Percentiles rank a stretch among this genome's conserved stretches.
phyloP scores from a whole-genome alignment of 2,329 filamentous ascomycete genomes.

The Penicillium sumatraense region DNA sequence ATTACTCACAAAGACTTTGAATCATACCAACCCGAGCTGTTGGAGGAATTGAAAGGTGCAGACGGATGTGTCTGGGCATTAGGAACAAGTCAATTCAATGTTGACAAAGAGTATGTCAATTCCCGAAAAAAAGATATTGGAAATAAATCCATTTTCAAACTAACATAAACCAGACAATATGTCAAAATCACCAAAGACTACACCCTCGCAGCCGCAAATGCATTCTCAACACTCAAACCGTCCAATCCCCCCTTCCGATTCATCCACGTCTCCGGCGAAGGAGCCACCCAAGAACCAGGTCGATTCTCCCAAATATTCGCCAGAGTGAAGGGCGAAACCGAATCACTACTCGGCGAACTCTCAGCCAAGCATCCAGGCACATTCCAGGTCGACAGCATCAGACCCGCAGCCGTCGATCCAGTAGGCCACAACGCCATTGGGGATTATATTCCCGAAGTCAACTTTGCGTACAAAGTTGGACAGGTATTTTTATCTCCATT shows the following conservation, averaged over 20 bases:
- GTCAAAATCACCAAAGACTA: constrained; percentile 70
- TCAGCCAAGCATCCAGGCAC: constrained; percentile 39
- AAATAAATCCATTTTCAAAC: neutral
- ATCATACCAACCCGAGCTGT: constrained; percentile 61
- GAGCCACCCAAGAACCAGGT: constrained; percentile 51
- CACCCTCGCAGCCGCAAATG: constrained; percentile 65
- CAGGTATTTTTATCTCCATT: constrained; percentile 20
- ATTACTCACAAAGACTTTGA: constrained; percentile 71
- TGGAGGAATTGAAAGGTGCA: constrained; percentile 66
- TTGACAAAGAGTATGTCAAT: constrained; percentile 59
- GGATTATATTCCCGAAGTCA: constrained; percentile 36
- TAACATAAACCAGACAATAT: constrained; percentile 57
- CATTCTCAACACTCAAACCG: constrained; percentile 58
- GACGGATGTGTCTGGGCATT: constrained; percentile 75
- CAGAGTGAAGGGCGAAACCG: constrained; percentile 69
- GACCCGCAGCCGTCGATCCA: constrained; percentile 65
- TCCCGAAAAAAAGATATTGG: neutral
- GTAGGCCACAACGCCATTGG: constrained; percentile 40
- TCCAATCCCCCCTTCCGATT: constrained; percentile 63
- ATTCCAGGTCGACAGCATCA: constrained; percentile 61
- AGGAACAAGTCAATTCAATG: constrained; percentile 66
- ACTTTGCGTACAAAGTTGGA: constrained; percentile 34
- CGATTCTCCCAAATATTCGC: constrained; percentile 63
- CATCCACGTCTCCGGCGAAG: constrained; percentile 68
- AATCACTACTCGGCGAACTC: constrained; percentile 62